Conservation (phyloP, 257 asterid species). For the Mentha longifolia region DNA sequence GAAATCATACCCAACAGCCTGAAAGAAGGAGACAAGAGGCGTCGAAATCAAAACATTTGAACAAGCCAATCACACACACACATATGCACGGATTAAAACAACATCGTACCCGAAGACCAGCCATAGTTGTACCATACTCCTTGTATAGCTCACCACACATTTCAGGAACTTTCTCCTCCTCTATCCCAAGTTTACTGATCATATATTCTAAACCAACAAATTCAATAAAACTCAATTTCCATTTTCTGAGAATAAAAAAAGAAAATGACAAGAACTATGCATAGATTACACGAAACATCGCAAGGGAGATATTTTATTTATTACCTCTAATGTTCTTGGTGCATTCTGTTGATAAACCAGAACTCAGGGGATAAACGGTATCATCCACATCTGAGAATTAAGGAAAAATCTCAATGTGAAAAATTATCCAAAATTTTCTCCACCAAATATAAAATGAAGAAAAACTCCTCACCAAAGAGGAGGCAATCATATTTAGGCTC, state of each 20-base stretch:
- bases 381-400: slow-evolving; percentile 84
- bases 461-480: slow-evolving; percentile 77
- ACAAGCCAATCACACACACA: background rate
- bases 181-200: slow-evolving; percentile 67
- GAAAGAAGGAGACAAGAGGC: slow-evolving; percentile 19
- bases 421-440: background rate
- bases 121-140: slow-evolving; percentile 96
- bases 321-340: slow-evolving; percentile 78
- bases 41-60: background rate
- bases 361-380: slow-evolving; percentile 82
- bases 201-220: slow-evolving; percentile 61
- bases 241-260: background rate
- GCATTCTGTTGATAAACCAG: slow-evolving; percentile 73
- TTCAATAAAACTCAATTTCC: slow-evolving; percentile 15
- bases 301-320: background rate
- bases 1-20: slow-evolving; percentile 81
- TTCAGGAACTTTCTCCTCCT: slow-evolving; percentile 63
- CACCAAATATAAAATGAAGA: slow-evolving; percentile 4
- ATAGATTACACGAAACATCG: background rate
- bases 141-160: slow-evolving; percentile 72
- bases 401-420: background rate
- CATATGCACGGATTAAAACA: background rate
- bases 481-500: slow-evolving; percentile 73
- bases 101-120: slow-evolving; percentile 75
- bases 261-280: no score